Base-by-base conservation (phyloP, 805 yeast species). In the Candida pseudoglaebosa region DNA sequence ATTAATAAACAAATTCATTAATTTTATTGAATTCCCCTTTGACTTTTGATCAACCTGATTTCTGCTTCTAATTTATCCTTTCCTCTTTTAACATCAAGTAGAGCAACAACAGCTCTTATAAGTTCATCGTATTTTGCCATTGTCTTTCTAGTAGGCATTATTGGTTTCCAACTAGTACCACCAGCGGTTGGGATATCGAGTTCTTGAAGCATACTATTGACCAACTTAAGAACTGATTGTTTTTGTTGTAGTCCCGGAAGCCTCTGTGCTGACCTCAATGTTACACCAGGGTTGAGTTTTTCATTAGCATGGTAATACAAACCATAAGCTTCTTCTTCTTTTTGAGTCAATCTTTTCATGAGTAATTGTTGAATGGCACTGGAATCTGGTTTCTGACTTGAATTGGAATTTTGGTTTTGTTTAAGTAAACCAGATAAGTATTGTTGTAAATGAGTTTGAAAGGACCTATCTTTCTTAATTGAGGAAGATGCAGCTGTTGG, bases 11-110 rank as follows among this genome's bases (percentile, higher is more conserved):
- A 32, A 10, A 30, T 13, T 21, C 19, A 24, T 8, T 18, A 31
- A 22, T 29, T 14, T 13, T 42, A 52, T 31, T 54, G 47, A n/a
- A 60, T 48, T 4, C 65, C 67, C 29, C 65, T 57, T 48, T 68
- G 74, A 40, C 69, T 63, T 45, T 66, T 67, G 29, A 69, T 65
- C 40, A 68, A 60, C 43, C 54, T 54, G 19, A 68, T 72, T 49
- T 91, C 98, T 2, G 95, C 81, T 45, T 86, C 90, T 10, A 90
- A 66, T 61, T 88, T 89, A 58, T 93, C 99, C 15, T 79, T 78
- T 40, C 87, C 95, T 56, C 79, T 83, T 63, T 91, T 91, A 12
- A 90, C 70, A 39, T 93, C 98, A 39, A 90, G 67, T 45, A 91
- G 65, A 2, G 82, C 74, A 9, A 79, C 80, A 21, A 87, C 84